Evolutionary conservation across 768 basidiomycete species (phyloP).

Genomic region (Tulasnella sp.): DNA sequence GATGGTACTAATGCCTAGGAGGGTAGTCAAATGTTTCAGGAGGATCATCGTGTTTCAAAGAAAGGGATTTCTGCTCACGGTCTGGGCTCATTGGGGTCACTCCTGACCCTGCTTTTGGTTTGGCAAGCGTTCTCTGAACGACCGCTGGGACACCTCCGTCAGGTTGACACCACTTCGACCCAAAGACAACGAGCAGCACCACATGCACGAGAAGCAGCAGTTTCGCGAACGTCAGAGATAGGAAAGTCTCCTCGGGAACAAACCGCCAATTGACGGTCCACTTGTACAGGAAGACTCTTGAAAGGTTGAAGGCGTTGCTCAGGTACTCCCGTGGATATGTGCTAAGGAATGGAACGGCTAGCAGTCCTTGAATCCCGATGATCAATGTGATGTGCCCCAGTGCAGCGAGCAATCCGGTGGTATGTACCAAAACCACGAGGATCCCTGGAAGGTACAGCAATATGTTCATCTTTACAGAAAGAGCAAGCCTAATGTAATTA

Average conservation of each 20-base stretch:
- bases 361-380: constrained; percentile 39
- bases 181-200: constrained; percentile 49
- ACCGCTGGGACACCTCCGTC: constrained; percentile 58
- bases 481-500: constrained; percentile 42
- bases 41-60: background rate
- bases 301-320: constrained; percentile 70
- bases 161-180: constrained; percentile 60
- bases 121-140: constrained; percentile 40
- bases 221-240: constrained; percentile 48
- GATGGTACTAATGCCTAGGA: constrained; percentile 60
- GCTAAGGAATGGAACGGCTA: constrained; percentile 62
- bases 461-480: constrained; percentile 93
- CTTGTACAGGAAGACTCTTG: constrained; percentile 79
- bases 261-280: constrained; percentile 99
- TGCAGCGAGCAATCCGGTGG: constrained; percentile 42
- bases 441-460: constrained; percentile 85
- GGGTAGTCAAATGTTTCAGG: constrained; percentile 16
- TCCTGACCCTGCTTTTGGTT: constrained; percentile 41
- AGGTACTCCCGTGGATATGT: constrained; percentile 54
- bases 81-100: constrained; percentile 41
- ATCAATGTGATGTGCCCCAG: constrained; percentile 23
- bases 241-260: constrained; percentile 62
- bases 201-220: constrained; percentile 58
- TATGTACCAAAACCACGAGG: constrained; percentile 69
- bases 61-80: constrained; percentile 36